These are phyloP conservation scores for Aspergillus heteromorphus DNA, from an alignment of 495 filamentous ascomycete species.

Conservation along the genomic window DNA sequence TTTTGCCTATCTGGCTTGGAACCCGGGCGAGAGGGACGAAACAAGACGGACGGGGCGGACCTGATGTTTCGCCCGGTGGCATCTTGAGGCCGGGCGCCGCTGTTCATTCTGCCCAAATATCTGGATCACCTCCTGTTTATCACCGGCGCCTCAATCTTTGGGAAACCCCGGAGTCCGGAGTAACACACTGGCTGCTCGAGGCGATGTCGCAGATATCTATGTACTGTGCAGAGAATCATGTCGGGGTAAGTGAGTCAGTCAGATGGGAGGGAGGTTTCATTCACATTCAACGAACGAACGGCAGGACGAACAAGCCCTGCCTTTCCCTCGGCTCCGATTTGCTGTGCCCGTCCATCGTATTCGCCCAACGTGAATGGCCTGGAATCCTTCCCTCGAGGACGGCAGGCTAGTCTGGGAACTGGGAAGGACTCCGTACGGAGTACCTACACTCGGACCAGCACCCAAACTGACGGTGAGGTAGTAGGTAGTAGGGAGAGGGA, in stretches of 20 bases:
- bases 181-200: background rate
- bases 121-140: background rate
- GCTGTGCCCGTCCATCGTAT: background rate
- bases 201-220: background rate
- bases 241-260: background rate
- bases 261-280: background rate
- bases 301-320: background rate
- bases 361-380: background rate
- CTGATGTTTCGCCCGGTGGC: background rate
- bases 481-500: too few species aligned
- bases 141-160: background rate
- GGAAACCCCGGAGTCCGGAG: background rate
- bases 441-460: too few species aligned
- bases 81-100: background rate
- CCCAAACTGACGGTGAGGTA: too few species aligned
- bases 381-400: background rate
- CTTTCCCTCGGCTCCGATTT: slow-evolving; percentile 5
- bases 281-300: background rate
- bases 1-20: background rate
- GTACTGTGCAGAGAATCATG: background rate
- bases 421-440: too few species aligned
- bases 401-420: background rate
- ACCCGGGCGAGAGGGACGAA: background rate
- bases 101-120: background rate
- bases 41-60: background rate